A percentile compares a stretch with the other conserved stretches of the same genome.
Evolutionary conservation across 225 moss, liverwort and hornwort species (phyloP).

Genomic region (Climacium dendroides): DNA sequence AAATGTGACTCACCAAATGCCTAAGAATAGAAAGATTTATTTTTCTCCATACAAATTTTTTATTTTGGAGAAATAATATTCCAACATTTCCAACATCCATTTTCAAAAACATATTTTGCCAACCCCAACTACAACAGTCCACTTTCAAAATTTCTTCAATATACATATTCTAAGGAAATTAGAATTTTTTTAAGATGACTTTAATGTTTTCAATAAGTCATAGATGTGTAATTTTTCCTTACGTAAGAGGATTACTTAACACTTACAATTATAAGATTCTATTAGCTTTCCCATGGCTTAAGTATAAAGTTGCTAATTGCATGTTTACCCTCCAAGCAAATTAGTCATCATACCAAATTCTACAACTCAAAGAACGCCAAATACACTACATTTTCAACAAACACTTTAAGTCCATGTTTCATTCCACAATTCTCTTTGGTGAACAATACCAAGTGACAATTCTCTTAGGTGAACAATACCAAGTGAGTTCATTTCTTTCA

Average conservation of each 20-base stretch:
- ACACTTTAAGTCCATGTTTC: not conserved
- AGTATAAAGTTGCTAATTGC: not conserved
- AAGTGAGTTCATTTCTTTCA: not conserved
- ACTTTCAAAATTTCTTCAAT: not conserved
- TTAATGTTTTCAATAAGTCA: not conserved
- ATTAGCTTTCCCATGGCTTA: not conserved
- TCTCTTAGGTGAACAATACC: not conserved
- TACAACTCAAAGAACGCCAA: not conserved
- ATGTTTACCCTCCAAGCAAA: not conserved
- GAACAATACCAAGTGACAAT: not conserved
- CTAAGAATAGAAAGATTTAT: too few relatives aligned
- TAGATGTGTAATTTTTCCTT: not conserved
- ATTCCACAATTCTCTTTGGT: not conserved
- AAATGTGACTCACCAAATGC: not conserved
- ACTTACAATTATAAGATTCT: not conserved
- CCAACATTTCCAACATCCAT: not conserved
- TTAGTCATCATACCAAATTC: not conserved
- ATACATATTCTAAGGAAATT: rapidly evolving
- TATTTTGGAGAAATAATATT: not conserved
- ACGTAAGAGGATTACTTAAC: not conserved
- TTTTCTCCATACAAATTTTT: rapidly evolving
- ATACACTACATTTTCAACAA: not conserved
- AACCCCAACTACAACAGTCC: rapidly evolving
- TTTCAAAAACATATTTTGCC: not conserved
- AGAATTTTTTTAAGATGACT: not conserved